A percentile compares a stretch with the other conserved stretches of the same genome.
These are phyloP conservation scores for Delitschia confertaspora DNA, from an alignment of 495 filamentous ascomycete species.

Conservation along the genomic window DNA sequence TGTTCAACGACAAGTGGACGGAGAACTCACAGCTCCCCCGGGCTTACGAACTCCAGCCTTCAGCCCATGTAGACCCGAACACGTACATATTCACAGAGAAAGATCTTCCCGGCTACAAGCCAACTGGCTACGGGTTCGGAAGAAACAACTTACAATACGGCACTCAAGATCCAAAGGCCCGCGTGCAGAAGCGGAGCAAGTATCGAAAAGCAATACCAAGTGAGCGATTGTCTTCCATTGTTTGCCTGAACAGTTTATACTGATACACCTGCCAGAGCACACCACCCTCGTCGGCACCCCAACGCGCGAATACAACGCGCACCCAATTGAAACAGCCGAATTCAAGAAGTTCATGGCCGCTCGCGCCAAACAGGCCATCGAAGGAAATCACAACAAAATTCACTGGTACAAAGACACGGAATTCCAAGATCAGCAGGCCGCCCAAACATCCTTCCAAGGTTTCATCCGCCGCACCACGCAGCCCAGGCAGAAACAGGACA, in stretches of 20 bases:
- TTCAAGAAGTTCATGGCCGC: conserved; percentile 52
- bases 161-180: conserved; percentile 19
- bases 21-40: conserved; percentile 5
- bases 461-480: conserved; percentile 12
- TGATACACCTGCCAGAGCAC: conserved; percentile 53
- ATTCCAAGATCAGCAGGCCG: not conserved
- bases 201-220: conserved; percentile 54
- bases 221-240: conserved; percentile 36
- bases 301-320: conserved; percentile 66
- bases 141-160: too few species aligned
- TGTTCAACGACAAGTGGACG: conserved; percentile 11
- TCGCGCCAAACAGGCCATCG: conserved; percentile 43
- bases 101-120: conserved; percentile 64
- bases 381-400: conserved; percentile 24
- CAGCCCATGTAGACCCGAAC: conserved; percentile 46
- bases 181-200: conserved; percentile 23
- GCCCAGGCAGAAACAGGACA: conserved; percentile 47
- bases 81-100: conserved; percentile 88
- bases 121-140: conserved; percentile 11
- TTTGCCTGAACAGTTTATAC: conserved; percentile 3
- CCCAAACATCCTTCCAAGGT: conserved; percentile 14
- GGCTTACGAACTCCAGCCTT: conserved; percentile 36
- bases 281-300: conserved; percentile 67
- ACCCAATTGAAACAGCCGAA: conserved; percentile 66
- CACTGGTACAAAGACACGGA: conserved; percentile 9